A percentile compares a stretch with the other conserved stretches of the same genome.
These are phyloP conservation scores for Lycium ferocissimum DNA, from an alignment of 257 asterid genomes.

Conservation along the genomic window DNA sequence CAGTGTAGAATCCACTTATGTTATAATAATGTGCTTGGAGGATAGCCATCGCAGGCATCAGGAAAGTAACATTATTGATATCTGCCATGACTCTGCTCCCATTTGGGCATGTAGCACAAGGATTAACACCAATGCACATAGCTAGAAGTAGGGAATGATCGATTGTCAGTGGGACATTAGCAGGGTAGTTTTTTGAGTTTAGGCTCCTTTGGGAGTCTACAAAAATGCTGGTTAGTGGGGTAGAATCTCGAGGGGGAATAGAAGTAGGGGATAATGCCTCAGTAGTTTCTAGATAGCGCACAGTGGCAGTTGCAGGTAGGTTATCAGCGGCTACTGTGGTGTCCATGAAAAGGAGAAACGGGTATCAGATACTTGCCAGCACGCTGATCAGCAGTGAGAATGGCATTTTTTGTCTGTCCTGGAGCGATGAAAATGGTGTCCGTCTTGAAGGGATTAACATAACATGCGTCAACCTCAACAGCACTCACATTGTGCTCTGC, in stretches of 20 bases:
- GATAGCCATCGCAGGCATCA: conserved; percentile 68
- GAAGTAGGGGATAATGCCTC: conserved; percentile 43
- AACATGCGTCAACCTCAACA: conserved; percentile 74
- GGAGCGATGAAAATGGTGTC: conserved; percentile 76
- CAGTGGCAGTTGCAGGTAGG: conserved; percentile 52
- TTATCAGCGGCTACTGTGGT: conserved; percentile 64
- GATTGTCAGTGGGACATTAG: conserved; percentile 49
- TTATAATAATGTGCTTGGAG: conserved; percentile 73
- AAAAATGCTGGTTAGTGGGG: conserved; percentile 50
- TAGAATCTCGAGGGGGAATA: conserved; percentile 60
- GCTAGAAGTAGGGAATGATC: conserved; percentile 65
- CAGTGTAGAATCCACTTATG: conserved; percentile 60
- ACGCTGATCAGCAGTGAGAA: conserved; percentile 56
- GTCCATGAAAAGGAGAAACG: conserved; percentile 75
- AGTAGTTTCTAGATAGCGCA: conserved; percentile 51
- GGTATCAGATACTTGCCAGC: conserved; percentile 57
- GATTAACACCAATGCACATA: conserved; percentile 69
- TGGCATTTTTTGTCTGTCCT: conserved; percentile 74
- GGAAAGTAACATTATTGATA: conserved; percentile 69
- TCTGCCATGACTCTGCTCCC: conserved; percentile 59
- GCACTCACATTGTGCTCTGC: conserved; percentile 61
- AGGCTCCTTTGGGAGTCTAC: conserved; percentile 63
- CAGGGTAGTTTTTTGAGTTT: conserved; percentile 57
- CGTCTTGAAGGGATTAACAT: conserved; percentile 69
- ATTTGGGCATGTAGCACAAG: conserved; percentile 59